These are phyloP conservation scores for Melanomma pulvis-pyrius DNA, from an alignment of 495 filamentous ascomycete species.

Conservation along the genomic window DNA sequence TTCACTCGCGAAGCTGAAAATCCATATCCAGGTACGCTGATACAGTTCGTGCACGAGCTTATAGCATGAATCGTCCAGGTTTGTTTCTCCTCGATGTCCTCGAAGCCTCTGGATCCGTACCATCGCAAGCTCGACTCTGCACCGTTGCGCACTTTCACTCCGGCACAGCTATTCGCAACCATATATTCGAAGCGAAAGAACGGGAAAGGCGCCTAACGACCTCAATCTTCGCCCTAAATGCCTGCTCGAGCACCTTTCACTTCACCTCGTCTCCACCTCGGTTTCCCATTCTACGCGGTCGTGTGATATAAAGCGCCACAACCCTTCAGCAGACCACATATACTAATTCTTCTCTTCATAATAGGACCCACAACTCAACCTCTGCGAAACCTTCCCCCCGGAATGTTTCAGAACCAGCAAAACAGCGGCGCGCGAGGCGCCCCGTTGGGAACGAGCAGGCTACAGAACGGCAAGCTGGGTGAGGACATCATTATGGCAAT, in stretches of 20 bases:
- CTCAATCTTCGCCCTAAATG: not conserved
- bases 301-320: too few relatives aligned
- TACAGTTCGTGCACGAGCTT: constrained; percentile 8
- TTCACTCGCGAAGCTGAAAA: constrained; percentile 1
- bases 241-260: not conserved
- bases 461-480: constrained; percentile 43
- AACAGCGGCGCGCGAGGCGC: constrained; percentile 25
- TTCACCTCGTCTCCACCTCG: not conserved
- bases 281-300: not conserved
- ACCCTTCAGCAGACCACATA: not conserved
- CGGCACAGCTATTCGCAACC: not conserved
- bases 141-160: not conserved
- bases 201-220: not conserved
- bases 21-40: not conserved
- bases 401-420: constrained; percentile 41
- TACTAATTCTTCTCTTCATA: constrained; percentile 1
- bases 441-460: constrained; percentile 31
- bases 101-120: constrained; percentile 6
- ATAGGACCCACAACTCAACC: constrained; percentile 36
- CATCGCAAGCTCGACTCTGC: constrained; percentile 13
- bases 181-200: not conserved
- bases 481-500: not conserved
- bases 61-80: constrained; percentile 37
- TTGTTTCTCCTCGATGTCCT: constrained; percentile 22
- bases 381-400: constrained; percentile 29